Evolutionary conservation across 371 early-diverging fungal species (phyloP), one percentile per base, ranked within the genome.

Genomic region (Nematocida ausubeli): DNA sequence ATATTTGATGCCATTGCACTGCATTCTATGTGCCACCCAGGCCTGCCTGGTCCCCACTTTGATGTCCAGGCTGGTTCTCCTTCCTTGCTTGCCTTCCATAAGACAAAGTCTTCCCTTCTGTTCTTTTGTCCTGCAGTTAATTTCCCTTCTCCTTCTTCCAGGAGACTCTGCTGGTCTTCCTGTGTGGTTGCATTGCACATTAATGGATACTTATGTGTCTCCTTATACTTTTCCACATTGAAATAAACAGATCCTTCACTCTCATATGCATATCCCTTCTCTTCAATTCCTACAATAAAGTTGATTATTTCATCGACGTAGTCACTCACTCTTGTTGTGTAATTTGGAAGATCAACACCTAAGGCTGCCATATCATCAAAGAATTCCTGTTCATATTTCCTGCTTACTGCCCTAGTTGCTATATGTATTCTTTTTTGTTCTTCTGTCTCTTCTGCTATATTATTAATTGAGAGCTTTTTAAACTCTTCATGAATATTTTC

Each of bases 1-100:
- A 96, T 89, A 82, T 93, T 94, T 80, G 92, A 73, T 24, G 96
- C 95, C 99, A 99, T 99, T 26, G 90, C 97, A 19, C 93, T 92
- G 90, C 99, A 99, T 87, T 99, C 99, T 86, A 99, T 98, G 81
- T 99, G 99, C 99, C 99, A 99, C 16, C 99, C 99, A 24, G 99
- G 99, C 30, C 99, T 91, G 44, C 89, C 89, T 16, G 62, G 44
- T 19, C 71, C 70, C 81, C 81, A 80, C 49, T 70, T 70, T 4
- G 81, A 80, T n/a, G 82, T 75, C 56, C 65, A 68, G 16, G 88
- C 85, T n/a, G 95, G 96, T 86, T 98, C 98, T 64, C 94, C 94
- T 3, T 91, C 89, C 88, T 96, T 96, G 44, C 92, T 90, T 16
- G 87, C 86, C 86, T 99, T 99, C 99, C 99, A 99, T 49, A 99